Percentiles rank a stretch among this genome's conserved stretches.
phyloP scores from a whole-genome alignment of 2,329 filamentous ascomycete genomes.

The Fusarium liriodendri region DNA sequence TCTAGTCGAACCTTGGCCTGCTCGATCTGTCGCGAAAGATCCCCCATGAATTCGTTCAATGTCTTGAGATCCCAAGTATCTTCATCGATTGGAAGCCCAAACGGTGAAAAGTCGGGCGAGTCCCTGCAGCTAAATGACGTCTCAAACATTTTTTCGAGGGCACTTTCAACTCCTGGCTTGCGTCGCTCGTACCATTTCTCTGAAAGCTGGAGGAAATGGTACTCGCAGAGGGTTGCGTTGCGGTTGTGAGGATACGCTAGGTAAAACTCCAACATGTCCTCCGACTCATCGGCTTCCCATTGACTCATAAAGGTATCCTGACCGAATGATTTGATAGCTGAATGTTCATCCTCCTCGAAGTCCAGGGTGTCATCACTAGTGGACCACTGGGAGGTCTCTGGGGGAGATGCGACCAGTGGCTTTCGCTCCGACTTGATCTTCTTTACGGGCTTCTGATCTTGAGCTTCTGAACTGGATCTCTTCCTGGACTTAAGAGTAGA shows the following conservation, averaged over 20 bases:
- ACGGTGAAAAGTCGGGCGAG: constrained; percentile 10
- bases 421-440: neutral
- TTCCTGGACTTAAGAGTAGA: constrained; percentile 6
- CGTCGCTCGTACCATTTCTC: constrained; percentile 25
- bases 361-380: neutral
- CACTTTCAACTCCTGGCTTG: neutral
- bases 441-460: constrained; percentile 8
- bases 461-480: neutral
- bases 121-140: neutral
- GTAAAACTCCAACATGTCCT: constrained; percentile 21
- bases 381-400: neutral
- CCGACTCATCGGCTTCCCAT: neutral
- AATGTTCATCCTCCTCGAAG: neutral
- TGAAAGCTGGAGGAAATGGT: constrained; percentile 24
- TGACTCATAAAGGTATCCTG: neutral
- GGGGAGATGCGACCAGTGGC: neutral
- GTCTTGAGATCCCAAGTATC: constrained; percentile 11
- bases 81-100: constrained; percentile 20
- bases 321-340: constrained; percentile 12
- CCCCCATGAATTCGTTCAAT: neutral
- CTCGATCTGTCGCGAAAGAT: neutral
- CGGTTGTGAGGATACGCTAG: constrained; percentile 35
- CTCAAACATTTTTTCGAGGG: neutral
- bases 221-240: constrained; percentile 23
- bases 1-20: neutral